Evolutionary conservation across 768 basidiomycete species (phyloP).

Genomic region (Lactifluus subvellereus): DNA sequence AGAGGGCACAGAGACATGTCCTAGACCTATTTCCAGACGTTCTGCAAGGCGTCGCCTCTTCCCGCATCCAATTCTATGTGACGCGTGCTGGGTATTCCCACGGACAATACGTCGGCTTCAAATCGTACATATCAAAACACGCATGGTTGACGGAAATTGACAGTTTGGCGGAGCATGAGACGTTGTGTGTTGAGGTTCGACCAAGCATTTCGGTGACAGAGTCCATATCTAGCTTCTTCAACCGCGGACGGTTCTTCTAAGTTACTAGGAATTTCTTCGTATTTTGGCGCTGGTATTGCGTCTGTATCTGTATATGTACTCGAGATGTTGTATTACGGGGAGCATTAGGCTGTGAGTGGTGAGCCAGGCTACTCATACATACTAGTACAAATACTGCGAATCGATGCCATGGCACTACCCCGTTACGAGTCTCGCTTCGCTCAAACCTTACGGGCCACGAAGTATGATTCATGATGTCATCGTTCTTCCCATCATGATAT

Average conservation of each 20-base stretch:
- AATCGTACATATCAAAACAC: constrained; percentile 14
- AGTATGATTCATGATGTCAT: no score
- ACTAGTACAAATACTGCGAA: no score
- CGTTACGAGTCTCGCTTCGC: no score
- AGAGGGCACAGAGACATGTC: constrained; percentile 17
- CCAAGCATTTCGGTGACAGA: constrained; percentile 11
- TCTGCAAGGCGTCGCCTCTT: constrained; percentile 14
- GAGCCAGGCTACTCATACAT: no score
- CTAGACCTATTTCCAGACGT: constrained; percentile 4
- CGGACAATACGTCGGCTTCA: constrained; percentile 10
- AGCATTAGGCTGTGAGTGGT: neutral
- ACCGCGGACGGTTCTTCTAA: constrained; percentile 11
- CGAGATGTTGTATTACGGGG: constrained; percentile 1
- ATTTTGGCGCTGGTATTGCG: neutral
- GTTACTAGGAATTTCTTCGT: neutral
- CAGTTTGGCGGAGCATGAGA: constrained; percentile 16
- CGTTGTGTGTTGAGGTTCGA: constrained; percentile 13
- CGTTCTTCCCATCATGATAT: no score
- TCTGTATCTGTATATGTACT: constrained; percentile 2
- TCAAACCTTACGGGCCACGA: no score
- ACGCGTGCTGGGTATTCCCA: constrained; percentile 6
- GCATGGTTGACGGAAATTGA: constrained; percentile 12
- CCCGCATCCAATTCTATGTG: constrained; percentile 20
- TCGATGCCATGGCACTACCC: no score
- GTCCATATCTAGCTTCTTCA: constrained; percentile 20